These are phyloP conservation scores for Candida albicans DNA, from an alignment of 1,139 yeast genomes.

Conservation along the genomic window DNA sequence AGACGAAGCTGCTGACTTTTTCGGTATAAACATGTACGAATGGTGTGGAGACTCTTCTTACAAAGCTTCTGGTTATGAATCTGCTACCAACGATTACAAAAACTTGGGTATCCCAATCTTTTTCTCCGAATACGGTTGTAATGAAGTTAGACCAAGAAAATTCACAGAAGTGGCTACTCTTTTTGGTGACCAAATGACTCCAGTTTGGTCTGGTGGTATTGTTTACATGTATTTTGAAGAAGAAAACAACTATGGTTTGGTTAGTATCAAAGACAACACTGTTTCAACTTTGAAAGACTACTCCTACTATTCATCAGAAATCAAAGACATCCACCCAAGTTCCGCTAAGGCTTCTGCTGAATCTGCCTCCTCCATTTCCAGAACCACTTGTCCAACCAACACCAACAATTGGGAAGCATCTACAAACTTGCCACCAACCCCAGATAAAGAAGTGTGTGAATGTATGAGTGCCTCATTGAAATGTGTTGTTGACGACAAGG, in stretches of 20 bases:
- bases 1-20: conserved; percentile 76
- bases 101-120: conserved; percentile 79
- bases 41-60: conserved; percentile 86
- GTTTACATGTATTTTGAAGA: conserved; percentile 90
- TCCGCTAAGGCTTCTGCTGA: conserved; percentile 29
- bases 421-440: conserved; percentile 65
- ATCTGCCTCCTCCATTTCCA: conserved; percentile 21
- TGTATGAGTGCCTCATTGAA: conserved; percentile 51
- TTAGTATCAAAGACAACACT: conserved; percentile 44
- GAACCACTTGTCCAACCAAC: conserved; percentile 52
- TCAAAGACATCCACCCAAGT: conserved; percentile 52
- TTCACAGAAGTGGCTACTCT: conserved; percentile 71
- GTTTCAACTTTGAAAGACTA: conserved; percentile 50
- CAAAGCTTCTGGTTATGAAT: conserved; percentile 67
- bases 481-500: conserved; percentile 51
- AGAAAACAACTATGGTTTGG: conserved; percentile 78
- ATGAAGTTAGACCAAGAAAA: conserved; percentile 59
- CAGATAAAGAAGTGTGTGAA: conserved; percentile 58
- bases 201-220: conserved; percentile 90
- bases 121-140: conserved; percentile 94
- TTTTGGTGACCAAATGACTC: conserved; percentile 63
- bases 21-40: conserved; percentile 93
- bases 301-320: conserved; percentile 54
- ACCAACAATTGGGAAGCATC: conserved; percentile 55
- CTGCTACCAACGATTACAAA: conserved; percentile 68